Conservation (phyloP, 352 stramenopile species). For the Phytopythium litorale region DNA sequence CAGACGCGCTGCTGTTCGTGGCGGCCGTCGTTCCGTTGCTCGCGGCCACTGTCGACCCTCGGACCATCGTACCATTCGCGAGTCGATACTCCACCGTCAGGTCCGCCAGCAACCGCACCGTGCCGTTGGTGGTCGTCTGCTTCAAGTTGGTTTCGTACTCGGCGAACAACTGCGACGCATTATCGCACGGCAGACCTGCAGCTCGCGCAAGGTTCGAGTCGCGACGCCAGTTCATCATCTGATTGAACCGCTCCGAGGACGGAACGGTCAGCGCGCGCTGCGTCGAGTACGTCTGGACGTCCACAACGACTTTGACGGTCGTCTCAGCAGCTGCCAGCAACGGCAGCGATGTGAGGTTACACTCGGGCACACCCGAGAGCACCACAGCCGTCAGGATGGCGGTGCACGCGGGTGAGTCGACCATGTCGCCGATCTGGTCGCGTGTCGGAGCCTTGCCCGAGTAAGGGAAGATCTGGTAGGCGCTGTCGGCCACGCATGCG, state of each 20-base stretch:
- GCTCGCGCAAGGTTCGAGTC: conserved; percentile 41
- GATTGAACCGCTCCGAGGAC: conserved; percentile 36
- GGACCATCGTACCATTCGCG: conserved; percentile 15
- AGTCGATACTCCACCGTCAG: conserved; percentile 42
- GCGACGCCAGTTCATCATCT: conserved; percentile 53
- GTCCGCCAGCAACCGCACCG: conserved; percentile 31
- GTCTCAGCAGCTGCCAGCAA: conserved; percentile 35
- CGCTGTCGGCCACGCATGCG: conserved; percentile 29
- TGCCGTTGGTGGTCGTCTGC: conserved; percentile 32
- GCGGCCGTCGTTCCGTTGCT: not conserved
- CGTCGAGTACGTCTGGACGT: conserved; percentile 16
- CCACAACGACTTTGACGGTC: conserved; percentile 38
- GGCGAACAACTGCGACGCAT: conserved; percentile 37
- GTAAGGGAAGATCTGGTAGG: conserved; percentile 51
- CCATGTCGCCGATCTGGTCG: conserved; percentile 34
- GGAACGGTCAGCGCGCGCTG: conserved; percentile 17
- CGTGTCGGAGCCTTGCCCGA: conserved; percentile 24
- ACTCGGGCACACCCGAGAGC: conserved; percentile 33
- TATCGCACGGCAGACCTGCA: conserved; percentile 38
- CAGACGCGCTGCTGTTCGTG: not conserved
- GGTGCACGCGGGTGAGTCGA: conserved; percentile 22
- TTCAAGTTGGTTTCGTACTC: conserved; percentile 37
- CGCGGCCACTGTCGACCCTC: not conserved
- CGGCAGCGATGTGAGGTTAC: conserved; percentile 24
- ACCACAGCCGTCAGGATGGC: conserved; percentile 36